These are phyloP conservation scores for Cutaneotrichosporon cavernicola DNA, from an alignment of 1,284 basidiomycete species.

Conservation along the genomic window DNA sequence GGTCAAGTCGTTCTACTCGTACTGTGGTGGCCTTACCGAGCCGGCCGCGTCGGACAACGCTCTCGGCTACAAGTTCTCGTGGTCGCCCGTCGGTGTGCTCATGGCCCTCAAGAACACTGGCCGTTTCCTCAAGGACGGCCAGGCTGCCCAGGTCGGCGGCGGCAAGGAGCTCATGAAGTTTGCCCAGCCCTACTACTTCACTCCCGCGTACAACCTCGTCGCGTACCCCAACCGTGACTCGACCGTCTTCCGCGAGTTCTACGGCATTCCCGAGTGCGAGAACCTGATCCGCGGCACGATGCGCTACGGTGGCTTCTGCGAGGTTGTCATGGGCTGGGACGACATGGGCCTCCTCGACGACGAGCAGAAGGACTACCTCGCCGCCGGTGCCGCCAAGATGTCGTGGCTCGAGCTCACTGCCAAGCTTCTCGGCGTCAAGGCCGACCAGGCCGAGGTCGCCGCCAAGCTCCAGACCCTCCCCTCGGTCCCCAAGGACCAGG, in stretches of 20 bases:
- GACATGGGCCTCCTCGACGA: slow-evolving; percentile 85
- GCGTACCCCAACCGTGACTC: slow-evolving; percentile 98
- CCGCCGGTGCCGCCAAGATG: slow-evolving; percentile 59
- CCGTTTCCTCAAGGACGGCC: slow-evolving; percentile 69
- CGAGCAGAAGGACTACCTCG: slow-evolving; percentile 72
- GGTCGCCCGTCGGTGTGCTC: slow-evolving; percentile 95
- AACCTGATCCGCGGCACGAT: slow-evolving; percentile 91
- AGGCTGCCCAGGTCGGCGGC: slow-evolving; percentile 64
- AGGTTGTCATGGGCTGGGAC: slow-evolving; percentile 86
- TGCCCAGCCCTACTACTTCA: slow-evolving; percentile 92
- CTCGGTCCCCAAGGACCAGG: slow-evolving; percentile 68
- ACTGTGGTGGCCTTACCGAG: slow-evolving; percentile 94
- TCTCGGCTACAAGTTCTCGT: slow-evolving; percentile 98
- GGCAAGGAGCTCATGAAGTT: slow-evolving; percentile 73
- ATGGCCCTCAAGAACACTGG: slow-evolving; percentile 92
- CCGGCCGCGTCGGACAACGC: slow-evolving; percentile 84
- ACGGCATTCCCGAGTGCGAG: slow-evolving; percentile 91
- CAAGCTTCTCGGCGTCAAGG: slow-evolving; percentile 71
- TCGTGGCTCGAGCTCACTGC: slow-evolving; percentile 82
- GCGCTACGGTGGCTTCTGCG: slow-evolving; percentile 97
- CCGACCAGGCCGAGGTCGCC: slow-evolving; percentile 71
- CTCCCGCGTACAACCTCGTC: slow-evolving; percentile 93
- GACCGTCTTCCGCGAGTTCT: slow-evolving; percentile 76
- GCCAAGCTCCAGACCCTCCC: slow-evolving; percentile 68
- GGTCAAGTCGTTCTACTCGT: slow-evolving; percentile 92